A percentile compares a stretch with the other conserved stretches of the same genome.
Evolutionary conservation across 768 basidiomycete species (phyloP).

Genomic region (Strobilomyces confusus): DNA sequence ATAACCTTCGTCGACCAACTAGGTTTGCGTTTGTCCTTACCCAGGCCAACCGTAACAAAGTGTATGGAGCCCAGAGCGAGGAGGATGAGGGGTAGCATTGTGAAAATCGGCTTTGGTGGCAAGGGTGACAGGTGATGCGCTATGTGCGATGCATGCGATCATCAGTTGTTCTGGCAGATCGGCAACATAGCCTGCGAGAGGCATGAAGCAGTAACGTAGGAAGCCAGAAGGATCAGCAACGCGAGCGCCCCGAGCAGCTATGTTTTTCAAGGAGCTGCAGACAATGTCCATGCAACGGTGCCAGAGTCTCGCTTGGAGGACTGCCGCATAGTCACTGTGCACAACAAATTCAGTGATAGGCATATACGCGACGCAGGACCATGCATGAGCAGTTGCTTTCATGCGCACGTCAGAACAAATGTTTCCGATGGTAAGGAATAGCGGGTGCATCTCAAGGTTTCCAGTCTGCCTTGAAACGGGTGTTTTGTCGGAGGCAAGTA

Average conservation of each 20-base stretch:
- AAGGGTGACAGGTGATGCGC: slow-evolving; percentile 8
- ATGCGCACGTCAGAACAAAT: background rate
- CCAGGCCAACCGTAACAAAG: too few relatives aligned
- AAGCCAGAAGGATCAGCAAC: background rate
- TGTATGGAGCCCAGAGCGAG: background rate
- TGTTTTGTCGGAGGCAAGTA: background rate
- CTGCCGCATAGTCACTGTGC: background rate
- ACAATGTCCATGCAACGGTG: background rate
- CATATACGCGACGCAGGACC: background rate
- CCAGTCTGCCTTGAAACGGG: background rate
- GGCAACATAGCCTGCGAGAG: background rate
- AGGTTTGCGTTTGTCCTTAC: too few relatives aligned
- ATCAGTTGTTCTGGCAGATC: slow-evolving; percentile 14
- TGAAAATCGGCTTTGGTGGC: background rate
- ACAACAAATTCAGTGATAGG: background rate
- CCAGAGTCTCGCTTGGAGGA: background rate
- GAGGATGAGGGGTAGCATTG: too few relatives aligned
- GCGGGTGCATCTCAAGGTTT: background rate
- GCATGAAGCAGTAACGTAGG: background rate
- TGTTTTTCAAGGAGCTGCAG: background rate
- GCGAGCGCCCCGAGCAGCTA: background rate
- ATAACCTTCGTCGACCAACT: too few relatives aligned
- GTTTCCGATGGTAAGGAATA: background rate
- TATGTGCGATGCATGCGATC: slow-evolving; percentile 10
- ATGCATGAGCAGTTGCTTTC: background rate